Base-by-base conservation (phyloP, 306 rosid genomes). In the Gastrolobium villosum region DNA sequence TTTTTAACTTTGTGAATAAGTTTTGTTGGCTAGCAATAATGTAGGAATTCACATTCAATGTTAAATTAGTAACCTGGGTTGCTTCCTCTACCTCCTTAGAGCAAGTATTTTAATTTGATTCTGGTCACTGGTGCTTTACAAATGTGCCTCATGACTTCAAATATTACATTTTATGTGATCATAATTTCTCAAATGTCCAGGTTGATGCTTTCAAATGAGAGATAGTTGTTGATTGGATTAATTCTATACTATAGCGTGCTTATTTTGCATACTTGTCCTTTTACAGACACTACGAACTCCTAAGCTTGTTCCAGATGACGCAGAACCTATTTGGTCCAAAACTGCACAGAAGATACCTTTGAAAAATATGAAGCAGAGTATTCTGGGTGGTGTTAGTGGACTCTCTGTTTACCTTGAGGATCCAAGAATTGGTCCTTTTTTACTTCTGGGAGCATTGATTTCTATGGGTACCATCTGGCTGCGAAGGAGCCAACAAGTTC, bases 371-470 rank as follows among this genome's bases (percentile, higher is more conserved):
- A 88, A 83, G 86, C 91, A 72, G 82, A 64, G 66, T 35, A 43
- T 86, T 78, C 77, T 54, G 14, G 76, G 80, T 78, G 39, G 76
- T 34, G 50, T 85, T 80, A 64, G 73, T 41, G 82, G 90, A 83
- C 70, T 87, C 78, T 68, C 67, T 70, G 89, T 82, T 66, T 76
- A 80, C 52, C 72, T 80, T 10, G 89, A 81, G 15, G 99, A 95
- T 82, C 99, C 99, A 39, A 89, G 98, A 83, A 74, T 91, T 64
- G 99, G 98, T 82, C 98, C 98, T 3, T 64, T 70, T 70, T 80
- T 95, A 82, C 97, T 95, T 85, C 89, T 95, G 62, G 94, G 84
- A 26, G 93, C 98, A 50, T 84, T 95, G 57, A 56, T 88, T 85
- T 88, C 97, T 77, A 75, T 92, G 7, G 97, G 93, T 61, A 65